A percentile compares a stretch with the other conserved stretches of the same genome.
These are phyloP conservation scores for Cladosporium cucumerinum DNA, from an alignment of 2,329 filamentous ascomycete genomes.

Conservation along the genomic window DNA sequence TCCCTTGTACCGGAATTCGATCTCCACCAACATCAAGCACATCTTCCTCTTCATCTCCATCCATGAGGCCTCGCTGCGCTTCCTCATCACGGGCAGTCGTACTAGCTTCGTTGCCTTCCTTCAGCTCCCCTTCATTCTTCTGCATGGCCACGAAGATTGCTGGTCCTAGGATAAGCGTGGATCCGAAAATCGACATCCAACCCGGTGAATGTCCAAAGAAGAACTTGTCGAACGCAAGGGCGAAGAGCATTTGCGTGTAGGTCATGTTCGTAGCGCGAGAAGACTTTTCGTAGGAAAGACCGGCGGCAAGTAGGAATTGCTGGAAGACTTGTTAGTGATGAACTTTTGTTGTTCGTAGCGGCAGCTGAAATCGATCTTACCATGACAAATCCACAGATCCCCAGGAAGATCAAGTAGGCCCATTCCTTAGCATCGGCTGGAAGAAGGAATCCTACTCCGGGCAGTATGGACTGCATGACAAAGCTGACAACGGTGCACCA, in stretches of 20 bases:
- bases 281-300: constrained; percentile 67
- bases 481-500: constrained; percentile 67
- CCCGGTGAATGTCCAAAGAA: constrained; percentile 61
- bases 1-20: not conserved
- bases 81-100: constrained; percentile 24
- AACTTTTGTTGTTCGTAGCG: not conserved
- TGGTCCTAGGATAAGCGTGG: constrained; percentile 61
- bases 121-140: constrained; percentile 37
- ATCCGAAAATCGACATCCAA: constrained; percentile 57
- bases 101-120: constrained; percentile 15
- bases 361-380: constrained; percentile 26
- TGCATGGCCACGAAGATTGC: constrained; percentile 63
- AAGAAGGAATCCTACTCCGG: constrained; percentile 55
- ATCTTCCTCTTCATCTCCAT: not conserved
- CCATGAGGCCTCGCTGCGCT: constrained; percentile 22
- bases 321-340: constrained; percentile 21
- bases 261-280: constrained; percentile 63
- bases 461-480: constrained; percentile 55
- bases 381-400: constrained; percentile 73
- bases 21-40: not conserved
- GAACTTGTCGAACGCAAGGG: constrained; percentile 60
- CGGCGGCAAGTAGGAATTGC: constrained; percentile 80
- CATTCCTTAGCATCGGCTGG: constrained; percentile 58
- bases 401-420: constrained; percentile 65
- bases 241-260: constrained; percentile 69